Conservation (phyloP, 352 stramenopile species). For the Phytophthora capsici region DNA sequence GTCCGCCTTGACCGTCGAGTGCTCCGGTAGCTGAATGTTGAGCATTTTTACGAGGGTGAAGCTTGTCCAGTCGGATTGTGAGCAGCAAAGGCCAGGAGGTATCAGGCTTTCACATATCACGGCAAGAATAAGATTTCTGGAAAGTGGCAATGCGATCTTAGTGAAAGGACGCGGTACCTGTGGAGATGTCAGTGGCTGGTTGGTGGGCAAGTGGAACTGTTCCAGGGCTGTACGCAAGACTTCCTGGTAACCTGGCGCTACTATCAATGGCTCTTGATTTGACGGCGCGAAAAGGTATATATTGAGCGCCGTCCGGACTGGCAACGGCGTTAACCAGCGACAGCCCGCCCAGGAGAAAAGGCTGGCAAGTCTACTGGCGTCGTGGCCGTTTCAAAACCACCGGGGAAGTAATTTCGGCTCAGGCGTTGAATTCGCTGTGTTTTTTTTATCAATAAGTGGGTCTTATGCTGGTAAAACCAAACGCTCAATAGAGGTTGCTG, state of each 20-base stretch:
- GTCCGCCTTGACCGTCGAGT: conserved; percentile 35
- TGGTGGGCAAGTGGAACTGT: neutral
- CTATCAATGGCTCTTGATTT: conserved; percentile 10
- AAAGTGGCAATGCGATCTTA: conserved; percentile 23
- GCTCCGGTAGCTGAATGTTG: conserved; percentile 56
- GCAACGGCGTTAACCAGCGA: neutral
- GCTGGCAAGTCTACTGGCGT: conserved; percentile 2
- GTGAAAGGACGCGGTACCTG: conserved; percentile 36
- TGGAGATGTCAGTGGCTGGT: neutral
- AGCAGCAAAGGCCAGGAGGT: neutral
- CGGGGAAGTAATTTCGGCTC: neutral
- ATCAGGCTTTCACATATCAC: conserved; percentile 10
- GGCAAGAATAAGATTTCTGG: conserved; percentile 35
- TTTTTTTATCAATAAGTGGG: too few relatives aligned
- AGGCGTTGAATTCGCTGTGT: neutral
- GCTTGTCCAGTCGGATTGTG: conserved; percentile 37
- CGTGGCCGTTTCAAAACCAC: conserved; percentile 31
- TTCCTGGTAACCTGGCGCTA: conserved; percentile 1
- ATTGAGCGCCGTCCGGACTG: conserved; percentile 7
- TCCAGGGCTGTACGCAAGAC: neutral
- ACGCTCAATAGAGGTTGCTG: too few relatives aligned
- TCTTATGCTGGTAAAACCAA: too few relatives aligned
- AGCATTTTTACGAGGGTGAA: conserved; percentile 27
- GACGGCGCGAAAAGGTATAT: conserved; percentile 31
- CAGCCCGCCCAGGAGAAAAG: conserved; percentile 3